A percentile compares a stretch with the other conserved stretches of the same genome.
Evolutionary conservation across 306 rosid genomes (phyloP).

Genomic region (Rubus idaeus): DNA sequence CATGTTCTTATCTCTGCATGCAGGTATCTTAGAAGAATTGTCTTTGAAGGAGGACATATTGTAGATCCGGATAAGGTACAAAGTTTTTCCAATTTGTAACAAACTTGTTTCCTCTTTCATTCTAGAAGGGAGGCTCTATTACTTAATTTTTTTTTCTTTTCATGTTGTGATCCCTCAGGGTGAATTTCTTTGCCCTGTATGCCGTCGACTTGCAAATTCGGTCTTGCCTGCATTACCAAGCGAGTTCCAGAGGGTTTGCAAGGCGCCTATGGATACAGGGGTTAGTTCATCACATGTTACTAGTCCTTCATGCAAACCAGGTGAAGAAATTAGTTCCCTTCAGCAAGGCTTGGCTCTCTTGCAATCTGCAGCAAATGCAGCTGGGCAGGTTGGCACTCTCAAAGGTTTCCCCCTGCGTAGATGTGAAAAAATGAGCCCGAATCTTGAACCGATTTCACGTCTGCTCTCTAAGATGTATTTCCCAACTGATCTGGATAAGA

Average conservation of each 20-base stretch:
- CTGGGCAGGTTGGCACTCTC: conserved; percentile 51
- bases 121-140: conserved; percentile 16
- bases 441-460: conserved; percentile 59
- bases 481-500: conserved; percentile 58
- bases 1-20: conserved; percentile 23
- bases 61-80: conserved; percentile 91
- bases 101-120: not conserved
- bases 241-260: conserved; percentile 45
- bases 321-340: conserved; percentile 44
- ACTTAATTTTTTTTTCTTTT: conserved; percentile 1
- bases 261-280: conserved; percentile 38
- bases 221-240: conserved; percentile 71
- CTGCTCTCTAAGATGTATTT: conserved; percentile 75
- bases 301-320: conserved; percentile 29
- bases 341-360: conserved; percentile 63
- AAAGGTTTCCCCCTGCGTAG: conserved; percentile 49
- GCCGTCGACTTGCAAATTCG: conserved; percentile 94
- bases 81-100: not conserved
- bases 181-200: conserved; percentile 95
- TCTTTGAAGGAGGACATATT: conserved; percentile 97
- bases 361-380: conserved; percentile 65
- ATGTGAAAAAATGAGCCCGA: conserved; percentile 40
- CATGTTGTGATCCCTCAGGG: conserved; percentile 50
- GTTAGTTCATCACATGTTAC: conserved; percentile 39
- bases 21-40: conserved; percentile 87